Evolutionary conservation across 345 rosid genomes (phyloP).

Genomic region (Iberis pinnata): DNA sequence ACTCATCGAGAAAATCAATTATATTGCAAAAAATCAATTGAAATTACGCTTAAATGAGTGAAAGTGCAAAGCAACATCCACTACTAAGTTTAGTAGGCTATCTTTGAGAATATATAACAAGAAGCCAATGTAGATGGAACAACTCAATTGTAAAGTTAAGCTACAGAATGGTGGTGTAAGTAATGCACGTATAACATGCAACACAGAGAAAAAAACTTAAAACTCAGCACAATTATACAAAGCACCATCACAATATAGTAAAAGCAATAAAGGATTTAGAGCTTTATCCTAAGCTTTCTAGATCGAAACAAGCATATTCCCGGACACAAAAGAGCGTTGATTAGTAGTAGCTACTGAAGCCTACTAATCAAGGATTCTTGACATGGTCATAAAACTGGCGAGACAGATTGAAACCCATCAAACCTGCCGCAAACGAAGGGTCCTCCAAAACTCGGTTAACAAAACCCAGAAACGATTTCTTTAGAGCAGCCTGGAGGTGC

Average conservation of each 20-base stretch:
- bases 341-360: conserved; percentile 7
- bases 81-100: conserved; percentile 1
- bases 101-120: not conserved
- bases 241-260: conserved; percentile 19
- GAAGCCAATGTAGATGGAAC: not conserved
- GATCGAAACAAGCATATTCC: conserved; percentile 7
- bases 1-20: no score
- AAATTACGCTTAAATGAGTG: conserved; percentile 5
- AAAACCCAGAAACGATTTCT: conserved; percentile 64
- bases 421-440: conserved; percentile 79
- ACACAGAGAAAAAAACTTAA: not conserved
- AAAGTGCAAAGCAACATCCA: conserved; percentile 12
- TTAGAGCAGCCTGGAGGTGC: conserved; percentile 40
- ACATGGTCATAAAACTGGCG: conserved; percentile 15
- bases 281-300: conserved; percentile 14
- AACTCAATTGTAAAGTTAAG: conserved; percentile 11
- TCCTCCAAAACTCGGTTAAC: conserved; percentile 62
- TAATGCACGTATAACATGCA: conserved; percentile 11
- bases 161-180: not conserved
- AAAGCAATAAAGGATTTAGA: conserved; percentile 2
- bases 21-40: no score
- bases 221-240: not conserved
- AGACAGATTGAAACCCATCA: conserved; percentile 30
- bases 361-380: conserved; percentile 9
- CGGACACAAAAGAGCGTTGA: conserved; percentile 13